Conservation (phyloP, 495 filamentous ascomycete species). For the Penicillium atrosanguineum region DNA sequence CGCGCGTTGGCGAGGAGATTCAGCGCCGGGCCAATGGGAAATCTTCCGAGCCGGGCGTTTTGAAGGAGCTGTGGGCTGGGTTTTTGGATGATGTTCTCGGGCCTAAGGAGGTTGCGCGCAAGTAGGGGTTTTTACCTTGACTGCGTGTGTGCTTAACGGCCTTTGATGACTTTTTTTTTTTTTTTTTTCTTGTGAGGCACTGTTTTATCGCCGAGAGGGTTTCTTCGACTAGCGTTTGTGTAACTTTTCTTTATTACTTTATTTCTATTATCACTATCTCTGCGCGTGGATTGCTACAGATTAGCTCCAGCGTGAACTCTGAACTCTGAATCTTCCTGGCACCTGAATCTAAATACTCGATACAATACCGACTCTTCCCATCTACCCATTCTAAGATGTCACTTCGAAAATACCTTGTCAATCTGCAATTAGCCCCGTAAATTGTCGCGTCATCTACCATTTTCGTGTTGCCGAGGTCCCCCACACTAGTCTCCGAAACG, state of each 20-base stretch:
- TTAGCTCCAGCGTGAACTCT: background rate
- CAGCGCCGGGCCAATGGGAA: slow-evolving; percentile 21
- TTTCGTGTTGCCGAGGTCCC: background rate
- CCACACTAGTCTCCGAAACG: background rate
- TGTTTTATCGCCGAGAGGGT: background rate
- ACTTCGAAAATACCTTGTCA: no score
- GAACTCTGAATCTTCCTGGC: background rate
- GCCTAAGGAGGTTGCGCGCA: slow-evolving; percentile 28
- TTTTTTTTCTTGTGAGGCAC: background rate
- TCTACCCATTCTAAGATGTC: no score
- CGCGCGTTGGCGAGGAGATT: slow-evolving; percentile 39
- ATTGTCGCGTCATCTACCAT: background rate
- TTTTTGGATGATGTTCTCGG: slow-evolving; percentile 61
- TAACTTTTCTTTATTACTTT: background rate
- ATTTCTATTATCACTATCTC: background rate
- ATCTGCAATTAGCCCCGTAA: no score
- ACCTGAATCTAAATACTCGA: background rate
- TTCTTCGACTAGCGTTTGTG: background rate
- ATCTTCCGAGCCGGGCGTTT: slow-evolving; percentile 34
- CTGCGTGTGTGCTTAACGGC: slow-evolving; percentile 5
- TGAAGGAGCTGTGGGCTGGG: slow-evolving; percentile 51
- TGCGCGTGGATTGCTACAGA: background rate
- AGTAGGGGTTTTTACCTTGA: slow-evolving; percentile 15
- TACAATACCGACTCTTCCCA: no score
- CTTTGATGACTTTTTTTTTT: slow-evolving; percentile 1